phyloP scores from a whole-genome alignment of 805 yeast genomes.

The Starmerella tilneyi region DNA sequence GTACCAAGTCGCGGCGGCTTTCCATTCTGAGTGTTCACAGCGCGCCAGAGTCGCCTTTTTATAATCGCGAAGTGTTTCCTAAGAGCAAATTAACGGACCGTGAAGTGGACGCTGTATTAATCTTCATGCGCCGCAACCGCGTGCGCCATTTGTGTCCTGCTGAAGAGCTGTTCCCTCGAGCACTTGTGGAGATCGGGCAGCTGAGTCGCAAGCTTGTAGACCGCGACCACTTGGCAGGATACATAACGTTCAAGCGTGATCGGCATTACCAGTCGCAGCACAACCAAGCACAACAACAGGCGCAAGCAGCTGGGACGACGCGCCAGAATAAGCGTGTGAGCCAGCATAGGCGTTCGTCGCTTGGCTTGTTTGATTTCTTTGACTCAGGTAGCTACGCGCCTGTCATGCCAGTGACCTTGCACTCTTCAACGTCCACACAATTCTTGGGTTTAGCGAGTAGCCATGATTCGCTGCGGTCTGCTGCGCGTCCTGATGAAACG shows the following conservation, averaged over 20 bases:
- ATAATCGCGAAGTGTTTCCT: conserved; percentile 26
- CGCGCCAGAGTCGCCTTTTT: conserved; percentile 27
- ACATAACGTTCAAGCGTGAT: conserved; percentile 24
- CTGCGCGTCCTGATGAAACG: background rate
- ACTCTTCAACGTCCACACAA: conserved; percentile 21
- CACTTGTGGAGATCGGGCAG: conserved; percentile 30
- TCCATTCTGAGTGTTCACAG: conserved; percentile 25
- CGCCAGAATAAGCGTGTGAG: conserved; percentile 7
- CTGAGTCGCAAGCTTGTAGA: conserved; percentile 28
- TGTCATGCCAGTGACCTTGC: conserved; percentile 13
- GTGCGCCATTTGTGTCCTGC: conserved; percentile 31
- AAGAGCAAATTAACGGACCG: conserved; percentile 30
- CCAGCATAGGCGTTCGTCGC: conserved; percentile 21
- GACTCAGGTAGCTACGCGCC: conserved; percentile 12
- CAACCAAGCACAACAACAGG: conserved; percentile 11
- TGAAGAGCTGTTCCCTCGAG: conserved; percentile 33
- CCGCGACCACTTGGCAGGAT: conserved; percentile 24
- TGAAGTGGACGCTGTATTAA: conserved; percentile 29
- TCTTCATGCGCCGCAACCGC: conserved; percentile 28
- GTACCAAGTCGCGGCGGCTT: conserved; percentile 25
- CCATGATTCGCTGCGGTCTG: conserved; percentile 15
- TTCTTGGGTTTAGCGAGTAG: conserved; percentile 18
- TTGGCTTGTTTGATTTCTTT: conserved; percentile 23
- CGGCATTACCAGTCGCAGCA: conserved; percentile 17
- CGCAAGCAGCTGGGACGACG: background rate